Percentiles rank a stretch among this genome's conserved stretches.
These are phyloP conservation scores for Agarophyton chilense DNA, from an alignment of 23 red algal genomes.

Conservation along the genomic window DNA sequence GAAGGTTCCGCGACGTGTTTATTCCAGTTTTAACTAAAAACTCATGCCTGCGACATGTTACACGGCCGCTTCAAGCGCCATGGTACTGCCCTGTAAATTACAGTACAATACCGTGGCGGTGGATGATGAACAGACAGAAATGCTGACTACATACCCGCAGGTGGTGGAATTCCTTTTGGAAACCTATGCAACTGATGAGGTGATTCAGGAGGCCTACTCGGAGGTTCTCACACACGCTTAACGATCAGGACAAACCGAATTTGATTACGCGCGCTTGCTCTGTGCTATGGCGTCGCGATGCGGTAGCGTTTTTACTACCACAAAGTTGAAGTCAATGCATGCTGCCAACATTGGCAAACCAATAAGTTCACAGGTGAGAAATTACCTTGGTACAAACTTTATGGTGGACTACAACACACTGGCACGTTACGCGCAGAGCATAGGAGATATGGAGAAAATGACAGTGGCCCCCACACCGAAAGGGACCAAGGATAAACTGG, in stretches of 20 bases:
- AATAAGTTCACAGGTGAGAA: neutral
- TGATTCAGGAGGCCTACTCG: neutral
- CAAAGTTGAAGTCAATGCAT: too few relatives aligned
- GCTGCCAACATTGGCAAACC: constrained; percentile 1
- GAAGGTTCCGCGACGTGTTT: too few relatives aligned
- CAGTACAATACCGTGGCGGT: neutral
- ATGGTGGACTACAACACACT: too few relatives aligned
- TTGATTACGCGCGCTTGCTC: too few relatives aligned
- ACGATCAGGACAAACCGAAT: neutral
- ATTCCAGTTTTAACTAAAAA: constrained; percentile 11
- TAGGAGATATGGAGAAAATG: too few relatives aligned
- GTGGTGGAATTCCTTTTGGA: neutral
- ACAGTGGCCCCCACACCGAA: too few relatives aligned
- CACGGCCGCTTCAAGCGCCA: neutral
- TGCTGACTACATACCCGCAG: too few relatives aligned
- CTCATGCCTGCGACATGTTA: neutral
- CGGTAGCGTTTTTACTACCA: constrained; percentile 10
- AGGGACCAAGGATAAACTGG: too few relatives aligned
- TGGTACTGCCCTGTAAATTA: too few relatives aligned
- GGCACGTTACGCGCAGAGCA: too few relatives aligned
- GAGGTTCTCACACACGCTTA: neutral
- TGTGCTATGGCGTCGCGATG: neutral
- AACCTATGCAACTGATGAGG: constrained; percentile 37
- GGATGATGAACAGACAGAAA: too few relatives aligned
- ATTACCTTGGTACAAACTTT: too few relatives aligned